Conservation (phyloP, 2,329 filamentous ascomycete species). For the Monosporascus sp. region DNA sequence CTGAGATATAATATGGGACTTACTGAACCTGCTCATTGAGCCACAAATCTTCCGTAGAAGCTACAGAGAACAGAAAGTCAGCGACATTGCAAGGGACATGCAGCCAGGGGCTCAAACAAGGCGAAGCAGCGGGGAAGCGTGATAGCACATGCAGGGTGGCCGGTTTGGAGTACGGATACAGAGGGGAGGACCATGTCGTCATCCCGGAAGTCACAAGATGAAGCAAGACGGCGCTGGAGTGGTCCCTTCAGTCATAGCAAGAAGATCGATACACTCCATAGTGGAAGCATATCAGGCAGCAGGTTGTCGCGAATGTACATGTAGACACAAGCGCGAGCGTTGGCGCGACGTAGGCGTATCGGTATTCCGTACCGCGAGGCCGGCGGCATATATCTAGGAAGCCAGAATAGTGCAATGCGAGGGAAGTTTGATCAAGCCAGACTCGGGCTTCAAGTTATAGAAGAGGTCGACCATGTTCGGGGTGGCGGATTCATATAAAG, state of each 20-base stretch:
- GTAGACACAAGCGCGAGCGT: background rate
- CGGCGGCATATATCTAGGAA: background rate
- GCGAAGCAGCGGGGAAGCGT: background rate
- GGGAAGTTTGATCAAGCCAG: background rate
- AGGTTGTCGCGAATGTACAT: background rate
- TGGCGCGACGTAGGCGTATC: background rate
- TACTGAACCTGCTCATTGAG: slow-evolving; percentile 32
- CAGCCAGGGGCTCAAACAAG: background rate
- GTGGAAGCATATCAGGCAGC: background rate
- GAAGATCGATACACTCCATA: no score
- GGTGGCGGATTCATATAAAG: background rate
- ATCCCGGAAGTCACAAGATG: no score
- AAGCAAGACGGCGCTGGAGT: no score
- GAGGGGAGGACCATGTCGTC: no score
- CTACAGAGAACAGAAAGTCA: slow-evolving; percentile 21
- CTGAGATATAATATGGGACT: slow-evolving; percentile 7
- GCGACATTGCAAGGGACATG: background rate
- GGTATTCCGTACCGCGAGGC: background rate
- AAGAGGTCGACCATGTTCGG: background rate
- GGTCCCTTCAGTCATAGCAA: no score
- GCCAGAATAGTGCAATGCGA: background rate
- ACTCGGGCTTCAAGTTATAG: background rate
- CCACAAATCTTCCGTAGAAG: slow-evolving; percentile 34
- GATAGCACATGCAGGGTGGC: no score
- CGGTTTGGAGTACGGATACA: no score